phyloP scores from a whole-genome alignment of 75 land plant genomes.

The Picea sitchensis region DNA sequence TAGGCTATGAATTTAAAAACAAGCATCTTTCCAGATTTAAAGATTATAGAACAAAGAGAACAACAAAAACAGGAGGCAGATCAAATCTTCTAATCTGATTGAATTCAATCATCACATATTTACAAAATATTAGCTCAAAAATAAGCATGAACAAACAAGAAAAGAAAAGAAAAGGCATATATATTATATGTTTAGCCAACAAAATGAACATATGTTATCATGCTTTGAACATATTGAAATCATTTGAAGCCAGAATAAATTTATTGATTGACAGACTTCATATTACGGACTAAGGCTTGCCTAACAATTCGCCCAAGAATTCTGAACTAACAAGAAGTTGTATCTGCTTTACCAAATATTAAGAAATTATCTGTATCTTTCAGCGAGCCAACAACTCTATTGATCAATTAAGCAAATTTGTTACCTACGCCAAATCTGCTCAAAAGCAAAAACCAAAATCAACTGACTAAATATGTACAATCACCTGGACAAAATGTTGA shows the following conservation, averaged over 20 bases:
- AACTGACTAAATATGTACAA: too few relatives aligned
- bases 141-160: not conserved
- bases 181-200: not conserved
- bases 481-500: too few relatives aligned
- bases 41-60: not conserved
- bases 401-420: too few relatives aligned
- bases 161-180: not conserved
- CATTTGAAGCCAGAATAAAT: not conserved
- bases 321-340: not conserved
- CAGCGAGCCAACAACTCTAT: too few relatives aligned
- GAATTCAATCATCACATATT: not conserved
- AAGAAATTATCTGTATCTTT: too few relatives aligned
- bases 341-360: too few relatives aligned
- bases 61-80: not conserved
- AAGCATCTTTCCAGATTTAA: not conserved
- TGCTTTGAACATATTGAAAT: not conserved
- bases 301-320: not conserved
- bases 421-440: too few relatives aligned
- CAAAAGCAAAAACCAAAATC: too few relatives aligned
- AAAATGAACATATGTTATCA: not conserved
- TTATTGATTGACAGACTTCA: not conserved
- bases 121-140: not conserved
- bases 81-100: not conserved
- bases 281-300: not conserved
- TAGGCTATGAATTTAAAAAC: too few relatives aligned